Base-by-base conservation (phyloP, 2,329 filamentous ascomycete genomes). In the Fusarium sp. region DNA sequence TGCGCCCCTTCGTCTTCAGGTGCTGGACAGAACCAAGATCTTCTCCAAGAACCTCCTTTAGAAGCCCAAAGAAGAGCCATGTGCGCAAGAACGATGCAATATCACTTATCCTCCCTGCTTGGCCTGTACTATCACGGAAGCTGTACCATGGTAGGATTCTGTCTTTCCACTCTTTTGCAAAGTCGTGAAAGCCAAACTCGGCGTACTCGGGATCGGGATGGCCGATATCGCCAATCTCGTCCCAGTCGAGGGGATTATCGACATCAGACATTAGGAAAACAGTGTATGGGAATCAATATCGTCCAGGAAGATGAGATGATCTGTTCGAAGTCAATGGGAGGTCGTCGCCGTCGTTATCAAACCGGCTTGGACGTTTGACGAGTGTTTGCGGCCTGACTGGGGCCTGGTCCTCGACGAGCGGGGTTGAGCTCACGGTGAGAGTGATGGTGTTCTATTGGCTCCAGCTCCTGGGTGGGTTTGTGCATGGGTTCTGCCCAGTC, bases 221-320 rank as follows among this genome's bases (percentile, higher is more conserved):
- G 40, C 58, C 58, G 27, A 61, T 61, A n/a, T 61, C 58, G 38
- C 40, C 58, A 15, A 61, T 50, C 58, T 61, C 58, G 27, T 61
- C 58, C 58, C 40, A 61, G 40, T 61, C 58, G 17, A 61, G 30
- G 2, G 58, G 58, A 8, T 17, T 61, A 10, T 47, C 30, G n/a
- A 50, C 14, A 8, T 12, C 8, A 9, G 40, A 35, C 58, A 61
- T 61, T 20, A 14, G 8, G 45, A 50, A 7, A 10, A n/a, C 5
- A 20, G 35, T 37, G 35, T 8, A 8, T 6, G 35, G 6, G 6
- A 8, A 37, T 14, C 6, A 37, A 37, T 37, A 37, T 15, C 14
- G 35, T 15, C 4, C 14, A 37, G 35, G 7, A 17, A 17, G 14
- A 37, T 37, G 6, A 35, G 6, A 15, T 35, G 33, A 3, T 35